phyloP scores from a whole-genome alignment of 2,329 filamentous ascomycete species.

The Hypoxylon sp. region DNA sequence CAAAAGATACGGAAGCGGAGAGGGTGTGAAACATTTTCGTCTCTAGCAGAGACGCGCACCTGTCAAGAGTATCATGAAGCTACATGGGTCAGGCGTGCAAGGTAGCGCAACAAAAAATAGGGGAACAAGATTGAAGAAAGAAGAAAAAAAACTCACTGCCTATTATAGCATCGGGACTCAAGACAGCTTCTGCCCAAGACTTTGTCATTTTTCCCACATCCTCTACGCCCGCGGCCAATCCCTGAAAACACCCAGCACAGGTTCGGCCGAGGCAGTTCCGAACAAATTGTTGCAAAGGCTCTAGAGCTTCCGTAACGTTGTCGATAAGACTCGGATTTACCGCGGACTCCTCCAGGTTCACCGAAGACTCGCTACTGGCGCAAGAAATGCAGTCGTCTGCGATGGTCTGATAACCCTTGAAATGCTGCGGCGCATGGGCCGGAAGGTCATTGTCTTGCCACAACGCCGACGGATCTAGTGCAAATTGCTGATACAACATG shows the following conservation, averaged over 20 bases:
- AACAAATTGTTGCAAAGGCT: constrained; percentile 25
- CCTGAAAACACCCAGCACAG: constrained; percentile 28
- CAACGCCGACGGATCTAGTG: not conserved
- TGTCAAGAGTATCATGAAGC: too few relatives aligned
- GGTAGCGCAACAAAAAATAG: too few relatives aligned
- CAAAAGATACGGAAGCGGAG: not conserved
- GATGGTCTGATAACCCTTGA: not conserved
- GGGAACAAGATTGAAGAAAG: not conserved
- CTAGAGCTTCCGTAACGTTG: constrained; percentile 3
- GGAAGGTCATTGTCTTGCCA: too few relatives aligned
- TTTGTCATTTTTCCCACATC: constrained; percentile 25
- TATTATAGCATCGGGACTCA: not conserved
- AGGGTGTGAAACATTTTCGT: not conserved
- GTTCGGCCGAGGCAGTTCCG: not conserved
- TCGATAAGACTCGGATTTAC: constrained; percentile 5
- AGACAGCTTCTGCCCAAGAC: not conserved
- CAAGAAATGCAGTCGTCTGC: not conserved
- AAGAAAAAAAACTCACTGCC: not conserved
- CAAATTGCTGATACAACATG: too few relatives aligned
- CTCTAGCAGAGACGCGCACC: not conserved
- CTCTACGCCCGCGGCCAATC: not conserved
- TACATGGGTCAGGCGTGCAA: too few relatives aligned
- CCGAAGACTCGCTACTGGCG: constrained; percentile 11
- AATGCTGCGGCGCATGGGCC: not conserved
- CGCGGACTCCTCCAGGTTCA: constrained; percentile 3